Conservation (phyloP, 2,329 filamentous ascomycete species). For the Thermothelomyces thermophilus region DNA sequence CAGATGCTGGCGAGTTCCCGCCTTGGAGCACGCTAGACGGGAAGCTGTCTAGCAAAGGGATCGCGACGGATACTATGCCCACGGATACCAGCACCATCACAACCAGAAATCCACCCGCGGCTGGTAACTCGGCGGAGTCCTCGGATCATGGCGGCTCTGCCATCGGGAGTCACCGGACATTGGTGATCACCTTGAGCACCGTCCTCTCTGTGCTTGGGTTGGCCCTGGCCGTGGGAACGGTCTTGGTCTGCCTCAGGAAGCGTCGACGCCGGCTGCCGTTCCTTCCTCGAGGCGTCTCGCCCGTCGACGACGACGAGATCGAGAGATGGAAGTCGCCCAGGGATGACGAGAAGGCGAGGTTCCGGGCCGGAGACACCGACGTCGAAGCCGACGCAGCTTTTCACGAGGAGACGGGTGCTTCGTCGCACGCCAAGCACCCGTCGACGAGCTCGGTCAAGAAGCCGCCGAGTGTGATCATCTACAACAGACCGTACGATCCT, state of each 20-base stretch:
- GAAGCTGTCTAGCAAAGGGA: slow-evolving; percentile 9
- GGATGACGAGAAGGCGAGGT: slow-evolving; percentile 21
- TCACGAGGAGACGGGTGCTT: slow-evolving; percentile 29
- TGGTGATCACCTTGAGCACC: slow-evolving; percentile 47
- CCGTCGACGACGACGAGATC: slow-evolving; percentile 60
- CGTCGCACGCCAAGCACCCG: slow-evolving; percentile 30
- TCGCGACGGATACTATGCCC: slow-evolving; percentile 22
- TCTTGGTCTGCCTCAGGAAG: slow-evolving; percentile 36
- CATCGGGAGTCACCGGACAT: slow-evolving; percentile 32
- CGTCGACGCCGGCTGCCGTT: slow-evolving; percentile 36
- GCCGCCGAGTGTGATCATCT: slow-evolving; percentile 49
- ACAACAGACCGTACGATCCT: slow-evolving; percentile 29
- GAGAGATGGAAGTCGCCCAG: slow-evolving; percentile 50
- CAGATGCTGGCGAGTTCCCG: not conserved
- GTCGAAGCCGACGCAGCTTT: slow-evolving; percentile 18
- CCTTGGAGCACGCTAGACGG: slow-evolving; percentile 2
- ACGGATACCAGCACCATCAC: slow-evolving; percentile 13
- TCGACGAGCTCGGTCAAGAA: slow-evolving; percentile 36
- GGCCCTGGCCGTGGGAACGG: slow-evolving; percentile 31
- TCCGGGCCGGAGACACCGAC: slow-evolving; percentile 17
- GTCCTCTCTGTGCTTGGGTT: slow-evolving; percentile 42
- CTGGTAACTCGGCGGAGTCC: slow-evolving; percentile 7
- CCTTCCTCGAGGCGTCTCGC: slow-evolving; percentile 50
- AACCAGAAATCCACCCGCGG: slow-evolving; percentile 10
- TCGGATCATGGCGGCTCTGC: slow-evolving; percentile 15